These are phyloP conservation scores for Apiospora marii DNA, from an alignment of 2,329 filamentous ascomycete species.

Conservation along the genomic window DNA sequence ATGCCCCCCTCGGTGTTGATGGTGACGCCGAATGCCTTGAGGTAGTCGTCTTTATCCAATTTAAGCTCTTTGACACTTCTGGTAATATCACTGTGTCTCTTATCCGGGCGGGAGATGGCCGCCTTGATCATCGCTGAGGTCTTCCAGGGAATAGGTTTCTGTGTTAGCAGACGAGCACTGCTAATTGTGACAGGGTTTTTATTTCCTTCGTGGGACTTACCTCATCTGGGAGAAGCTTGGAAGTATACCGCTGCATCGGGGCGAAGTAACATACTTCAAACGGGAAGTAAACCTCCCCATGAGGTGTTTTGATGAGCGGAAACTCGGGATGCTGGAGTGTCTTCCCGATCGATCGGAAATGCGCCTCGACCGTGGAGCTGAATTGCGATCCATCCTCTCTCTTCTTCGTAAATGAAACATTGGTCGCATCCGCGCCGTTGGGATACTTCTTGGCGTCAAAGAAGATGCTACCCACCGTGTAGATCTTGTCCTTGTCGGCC, in stretches of 20 bases:
- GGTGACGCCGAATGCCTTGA: constrained; percentile 76
- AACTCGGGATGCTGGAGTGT: constrained; percentile 54
- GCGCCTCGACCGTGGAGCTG: constrained; percentile 52
- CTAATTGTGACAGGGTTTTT: too few relatives aligned
- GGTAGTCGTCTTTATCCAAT: constrained; percentile 73
- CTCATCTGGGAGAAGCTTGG: constrained; percentile 62
- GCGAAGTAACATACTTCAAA: constrained; percentile 66
- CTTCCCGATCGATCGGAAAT: constrained; percentile 65
- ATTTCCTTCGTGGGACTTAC: not conserved
- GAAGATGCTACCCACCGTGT: constrained; percentile 60
- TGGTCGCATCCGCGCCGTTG: constrained; percentile 41
- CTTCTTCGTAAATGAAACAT: constrained; percentile 59
- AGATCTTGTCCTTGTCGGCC: constrained; percentile 56
- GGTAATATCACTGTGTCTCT: constrained; percentile 65
- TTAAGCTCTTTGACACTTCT: constrained; percentile 76
- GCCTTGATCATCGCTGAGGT: constrained; percentile 92
- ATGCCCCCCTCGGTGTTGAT: constrained; percentile 55
- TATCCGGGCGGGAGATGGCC: constrained; percentile 77
- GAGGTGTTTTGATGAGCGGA: constrained; percentile 65
- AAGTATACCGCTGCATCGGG: constrained; percentile 66
- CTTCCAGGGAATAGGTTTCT: constrained; percentile 48
- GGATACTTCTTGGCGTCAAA: constrained; percentile 50
- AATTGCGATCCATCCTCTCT: constrained; percentile 23
- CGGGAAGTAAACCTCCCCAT: constrained; percentile 60
- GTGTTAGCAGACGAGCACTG: too few relatives aligned